These are phyloP conservation scores for Corymbia calophylla DNA, from an alignment of 441 rosid species.

Conservation along the genomic window DNA sequence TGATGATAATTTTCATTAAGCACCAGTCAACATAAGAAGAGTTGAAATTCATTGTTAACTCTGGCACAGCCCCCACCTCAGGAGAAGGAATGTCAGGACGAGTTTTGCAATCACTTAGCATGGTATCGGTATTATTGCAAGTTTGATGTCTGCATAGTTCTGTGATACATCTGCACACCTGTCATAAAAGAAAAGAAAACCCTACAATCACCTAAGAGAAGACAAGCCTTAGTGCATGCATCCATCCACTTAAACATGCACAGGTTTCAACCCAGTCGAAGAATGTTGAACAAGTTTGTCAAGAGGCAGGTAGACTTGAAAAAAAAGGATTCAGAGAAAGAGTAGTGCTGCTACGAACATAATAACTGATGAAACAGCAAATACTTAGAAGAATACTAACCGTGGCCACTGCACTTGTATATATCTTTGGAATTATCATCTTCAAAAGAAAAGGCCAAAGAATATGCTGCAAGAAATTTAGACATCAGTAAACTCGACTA, in stretches of 20 bases:
- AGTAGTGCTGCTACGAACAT: not conserved
- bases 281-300: not conserved
- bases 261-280: not conserved
- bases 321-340: not conserved
- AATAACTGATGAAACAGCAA: not conserved
- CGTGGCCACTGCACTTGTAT: conserved; percentile 77
- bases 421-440: conserved; percentile 72
- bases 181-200: conserved; percentile 18
- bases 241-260: not conserved
- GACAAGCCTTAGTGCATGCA: not conserved
- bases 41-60: conserved; percentile 7
- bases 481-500: conserved; percentile 9
- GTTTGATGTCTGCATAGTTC: conserved; percentile 76
- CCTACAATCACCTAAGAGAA: not conserved
- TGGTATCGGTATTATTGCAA: conserved; percentile 34
- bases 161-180: conserved; percentile 98
- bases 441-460: conserved; percentile 97
- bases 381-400: conserved; percentile 32
- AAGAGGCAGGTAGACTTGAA: not conserved
- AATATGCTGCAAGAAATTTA: conserved; percentile 53
- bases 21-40: not conserved
- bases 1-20: conserved; percentile 5
- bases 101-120: conserved; percentile 81
- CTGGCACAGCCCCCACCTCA: conserved; percentile 43
- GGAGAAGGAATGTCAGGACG: conserved; percentile 85